Percentiles rank a stretch among this genome's conserved stretches.
phyloP scores from a whole-genome alignment of 2,329 filamentous ascomycete genomes.

The Chaetomium globosum region DNA sequence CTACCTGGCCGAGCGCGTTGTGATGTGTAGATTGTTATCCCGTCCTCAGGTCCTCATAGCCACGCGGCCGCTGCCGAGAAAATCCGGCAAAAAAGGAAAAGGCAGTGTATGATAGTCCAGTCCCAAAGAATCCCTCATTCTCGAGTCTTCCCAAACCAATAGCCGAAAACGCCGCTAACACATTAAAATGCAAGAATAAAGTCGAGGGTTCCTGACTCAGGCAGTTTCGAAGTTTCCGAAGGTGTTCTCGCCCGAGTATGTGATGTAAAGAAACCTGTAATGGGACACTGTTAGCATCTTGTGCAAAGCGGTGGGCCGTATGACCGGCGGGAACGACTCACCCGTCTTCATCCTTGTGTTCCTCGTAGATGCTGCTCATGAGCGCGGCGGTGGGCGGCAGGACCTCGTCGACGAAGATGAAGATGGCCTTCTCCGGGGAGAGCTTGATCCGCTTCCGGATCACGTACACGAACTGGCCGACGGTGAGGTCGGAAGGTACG shows the following conservation, averaged over 20 bases:
- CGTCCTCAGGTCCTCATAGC: slow-evolving; percentile 7
- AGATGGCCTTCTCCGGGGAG: slow-evolving; percentile 98
- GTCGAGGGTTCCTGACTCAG: slow-evolving; percentile 36
- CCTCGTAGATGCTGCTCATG: slow-evolving; percentile 99
- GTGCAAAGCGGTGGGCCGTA: background rate
- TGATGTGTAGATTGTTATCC: background rate
- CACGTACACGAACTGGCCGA: slow-evolving; percentile 98
- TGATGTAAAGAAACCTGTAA: slow-evolving; percentile 92
- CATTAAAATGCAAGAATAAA: slow-evolving; percentile 26
- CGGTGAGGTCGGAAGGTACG: slow-evolving; percentile 94
- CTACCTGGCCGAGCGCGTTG: background rate
- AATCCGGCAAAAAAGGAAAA: slow-evolving; percentile 15
- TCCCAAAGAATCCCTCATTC: slow-evolving; percentile 20
- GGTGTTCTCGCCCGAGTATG: slow-evolving; percentile 98
- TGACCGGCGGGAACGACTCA: slow-evolving; percentile 44
- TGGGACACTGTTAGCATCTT: slow-evolving; percentile 15
- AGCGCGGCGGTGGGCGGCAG: slow-evolving; percentile 93
- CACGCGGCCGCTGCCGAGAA: slow-evolving; percentile 13
- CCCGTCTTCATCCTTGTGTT: slow-evolving; percentile 87
- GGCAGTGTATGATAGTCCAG: slow-evolving; percentile 26
- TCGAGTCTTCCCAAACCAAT: slow-evolving; percentile 25
- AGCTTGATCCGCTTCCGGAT: slow-evolving; percentile 99
- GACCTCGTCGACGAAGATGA: slow-evolving; percentile 99
- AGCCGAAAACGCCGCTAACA: slow-evolving; percentile 34
- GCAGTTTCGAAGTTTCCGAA: slow-evolving; percentile 66